Conservation (phyloP, 257 asterid genomes). For the Galeopsis tetrahit region DNA sequence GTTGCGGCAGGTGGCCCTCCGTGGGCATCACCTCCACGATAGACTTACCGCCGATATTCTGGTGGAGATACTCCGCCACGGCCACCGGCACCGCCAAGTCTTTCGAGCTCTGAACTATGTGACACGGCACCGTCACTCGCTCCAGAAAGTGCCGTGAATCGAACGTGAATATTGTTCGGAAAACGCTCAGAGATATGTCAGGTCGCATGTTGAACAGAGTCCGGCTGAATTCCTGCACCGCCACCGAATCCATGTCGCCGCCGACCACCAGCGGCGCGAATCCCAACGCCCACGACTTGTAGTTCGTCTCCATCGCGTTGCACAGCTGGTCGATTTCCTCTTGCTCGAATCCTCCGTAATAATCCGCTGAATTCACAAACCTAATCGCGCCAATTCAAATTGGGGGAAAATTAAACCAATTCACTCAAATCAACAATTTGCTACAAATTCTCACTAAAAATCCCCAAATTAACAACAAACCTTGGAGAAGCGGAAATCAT, state of each 20-base stretch:
- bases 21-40: constrained; percentile 67
- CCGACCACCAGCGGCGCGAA: constrained; percentile 78
- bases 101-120: constrained; percentile 72
- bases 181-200: constrained; percentile 69
- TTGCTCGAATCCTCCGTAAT: constrained; percentile 52
- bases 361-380: constrained; percentile 54
- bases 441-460: neutral
- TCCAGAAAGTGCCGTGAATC: constrained; percentile 51
- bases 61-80: constrained; percentile 78
- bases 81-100: constrained; percentile 75
- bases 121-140: constrained; percentile 73
- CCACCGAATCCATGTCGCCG: constrained; percentile 75
- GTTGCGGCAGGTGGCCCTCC: constrained; percentile 81
- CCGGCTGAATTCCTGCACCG: constrained; percentile 81
- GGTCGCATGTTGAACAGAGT: constrained; percentile 79
- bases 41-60: constrained; percentile 60
- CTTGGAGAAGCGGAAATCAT: constrained; percentile 68
- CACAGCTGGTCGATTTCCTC: constrained; percentile 41
- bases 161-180: constrained; percentile 53
- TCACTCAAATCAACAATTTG: no score
- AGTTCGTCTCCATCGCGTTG: constrained; percentile 59
- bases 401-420: neutral
- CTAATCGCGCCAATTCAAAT: constrained; percentile 3
- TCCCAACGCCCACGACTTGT: constrained; percentile 71
- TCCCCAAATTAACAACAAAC: constrained; percentile 26